Evolutionary conservation across 2,329 filamentous ascomycete genomes (phyloP), one percentile per base, ranked within the genome.

Genomic region (Tricladium varicosporioides): DNA sequence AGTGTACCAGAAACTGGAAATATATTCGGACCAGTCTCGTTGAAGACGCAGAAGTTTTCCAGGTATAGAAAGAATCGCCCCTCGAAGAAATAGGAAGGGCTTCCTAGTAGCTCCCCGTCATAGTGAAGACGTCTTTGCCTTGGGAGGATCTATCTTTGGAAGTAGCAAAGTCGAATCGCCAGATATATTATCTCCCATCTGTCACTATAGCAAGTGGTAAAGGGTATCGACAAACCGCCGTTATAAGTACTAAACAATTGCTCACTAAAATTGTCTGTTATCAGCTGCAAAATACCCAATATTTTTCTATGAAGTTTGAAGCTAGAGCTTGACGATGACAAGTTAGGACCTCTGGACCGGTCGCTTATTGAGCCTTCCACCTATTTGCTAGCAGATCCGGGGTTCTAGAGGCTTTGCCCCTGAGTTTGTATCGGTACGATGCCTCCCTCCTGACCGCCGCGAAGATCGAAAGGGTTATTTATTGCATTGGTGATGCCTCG

Each of bases 1-100:
- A 1, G 83, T 74, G 64, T 89, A 91, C 1, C 88, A 82, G 0
- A 82, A 79, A 22, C 86, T 85, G 2, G 78, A 75, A 66, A 88
- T 75, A 52, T 82, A 76, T n/a, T 81, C 74, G 48, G 75, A 78
- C 72, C 90, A 90, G 58, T 72, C 71, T 65, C 89, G 80, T 40
- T 40, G 36, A n/a, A 40, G 36, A 40, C 4, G 9, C 10, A 2
- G 2, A 40, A 40, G 36, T 40, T 40, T 40, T n/a, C 7, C 22
- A 27, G 3, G 22, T 7, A 7, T 27, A 27, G 7, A 27, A 27
- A 27, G 36, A 40, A 10, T 4, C 5, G 4, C n/a, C 36, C 9
- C 36, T 27, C 22, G 7, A 27, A 40, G 36, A 40, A n/a, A n/a
- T 11, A 40, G 36, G 9, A n/a, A 40, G 10, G 4, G 10, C 36